These are phyloP conservation scores for Boletus mariae DNA, from an alignment of 1,284 basidiomycete species.

Conservation along the genomic window DNA sequence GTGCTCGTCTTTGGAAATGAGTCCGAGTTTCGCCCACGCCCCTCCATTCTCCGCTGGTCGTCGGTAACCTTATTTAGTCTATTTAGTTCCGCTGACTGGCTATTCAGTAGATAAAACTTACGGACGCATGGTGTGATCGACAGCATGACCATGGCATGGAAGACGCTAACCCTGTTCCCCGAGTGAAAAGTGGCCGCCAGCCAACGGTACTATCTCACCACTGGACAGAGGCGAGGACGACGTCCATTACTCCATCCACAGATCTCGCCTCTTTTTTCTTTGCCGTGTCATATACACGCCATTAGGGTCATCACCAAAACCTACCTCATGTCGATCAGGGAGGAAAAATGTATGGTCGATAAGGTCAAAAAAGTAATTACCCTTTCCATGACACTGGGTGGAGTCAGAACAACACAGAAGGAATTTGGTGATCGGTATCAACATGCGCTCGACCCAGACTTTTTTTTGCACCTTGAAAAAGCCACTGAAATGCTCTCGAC, in stretches of 20 bases:
- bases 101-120: not conserved
- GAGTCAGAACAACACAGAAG: not conserved
- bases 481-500: not conserved
- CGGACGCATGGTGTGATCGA: not conserved
- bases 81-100: not conserved
- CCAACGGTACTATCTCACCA: not conserved
- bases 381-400: slow-evolving; percentile 3
- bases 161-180: slow-evolving; percentile 5
- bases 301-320: not conserved
- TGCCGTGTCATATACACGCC: not conserved
- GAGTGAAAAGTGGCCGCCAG: not conserved
- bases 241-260: not conserved
- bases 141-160: slow-evolving; percentile 1
- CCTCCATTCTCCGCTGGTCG: slow-evolving; percentile 1
- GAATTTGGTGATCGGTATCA: slow-evolving; percentile 1
- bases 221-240: not conserved
- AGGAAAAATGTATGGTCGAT: not conserved
- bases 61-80: not conserved
- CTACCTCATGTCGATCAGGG: slow-evolving; percentile 6
- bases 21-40: not conserved
- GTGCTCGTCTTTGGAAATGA: not conserved
- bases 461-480: slow-evolving; percentile 1
- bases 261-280: slow-evolving; percentile 8
- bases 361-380: not conserved
- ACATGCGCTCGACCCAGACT: slow-evolving; percentile 6